These are phyloP conservation scores for Oxalis stricta DNA, from an alignment of 441 rosid genomes.

Conservation along the genomic window DNA sequence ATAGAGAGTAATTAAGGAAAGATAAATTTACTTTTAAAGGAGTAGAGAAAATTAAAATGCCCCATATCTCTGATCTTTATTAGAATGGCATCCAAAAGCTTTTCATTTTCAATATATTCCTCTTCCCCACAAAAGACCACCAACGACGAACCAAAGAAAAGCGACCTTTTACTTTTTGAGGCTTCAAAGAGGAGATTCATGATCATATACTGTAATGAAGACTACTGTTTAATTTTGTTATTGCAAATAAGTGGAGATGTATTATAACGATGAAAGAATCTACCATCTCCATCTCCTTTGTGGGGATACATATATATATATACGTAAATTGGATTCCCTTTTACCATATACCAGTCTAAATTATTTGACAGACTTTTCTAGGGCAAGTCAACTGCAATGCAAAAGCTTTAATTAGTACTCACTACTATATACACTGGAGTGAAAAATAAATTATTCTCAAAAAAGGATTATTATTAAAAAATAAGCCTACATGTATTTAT, in stretches of 20 bases:
- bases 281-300: conserved; percentile 13
- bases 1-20: no score
- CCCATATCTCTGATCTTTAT: conserved; percentile 28
- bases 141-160: conserved; percentile 28
- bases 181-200: no score
- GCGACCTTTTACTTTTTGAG: conserved; percentile 13
- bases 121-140: conserved; percentile 37
- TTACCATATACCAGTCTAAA: conserved; percentile 14
- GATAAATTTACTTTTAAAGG: no score
- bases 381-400: conserved; percentile 59
- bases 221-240: no score
- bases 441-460: no score
- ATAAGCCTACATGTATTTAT: no score
- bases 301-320: no score
- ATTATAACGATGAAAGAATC: conserved; percentile 20
- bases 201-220: no score
- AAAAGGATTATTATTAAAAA: no score
- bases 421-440: no score
- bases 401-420: conserved; percentile 9
- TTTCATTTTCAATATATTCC: no score
- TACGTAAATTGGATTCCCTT: conserved; percentile 40
- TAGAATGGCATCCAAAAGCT: conserved; percentile 17
- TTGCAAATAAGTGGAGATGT: conserved; percentile 32
- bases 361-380: conserved; percentile 40
- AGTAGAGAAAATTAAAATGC: no score